Conservation (phyloP, 2,329 filamentous ascomycete species). For the Phialophora expanda region DNA sequence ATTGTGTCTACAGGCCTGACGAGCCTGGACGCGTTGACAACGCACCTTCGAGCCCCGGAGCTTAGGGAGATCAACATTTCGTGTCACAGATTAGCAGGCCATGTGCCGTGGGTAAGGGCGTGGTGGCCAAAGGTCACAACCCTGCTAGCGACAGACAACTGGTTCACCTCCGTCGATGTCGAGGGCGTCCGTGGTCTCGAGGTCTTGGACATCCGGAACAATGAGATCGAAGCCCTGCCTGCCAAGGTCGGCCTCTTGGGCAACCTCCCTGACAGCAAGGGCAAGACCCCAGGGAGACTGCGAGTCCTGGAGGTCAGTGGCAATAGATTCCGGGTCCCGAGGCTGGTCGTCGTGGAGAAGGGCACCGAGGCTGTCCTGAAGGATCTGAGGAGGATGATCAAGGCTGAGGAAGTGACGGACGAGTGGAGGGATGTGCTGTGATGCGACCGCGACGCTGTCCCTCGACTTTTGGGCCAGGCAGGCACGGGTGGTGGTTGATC, state of each 20-base stretch:
- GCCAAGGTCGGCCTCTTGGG: constrained; percentile 79
- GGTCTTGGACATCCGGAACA: constrained; percentile 79
- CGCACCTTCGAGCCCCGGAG: constrained; percentile 71
- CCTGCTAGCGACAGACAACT: constrained; percentile 79
- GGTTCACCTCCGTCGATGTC: constrained; percentile 72
- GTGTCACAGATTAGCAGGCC: constrained; percentile 74
- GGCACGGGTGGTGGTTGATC: background rate
- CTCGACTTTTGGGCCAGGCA: background rate
- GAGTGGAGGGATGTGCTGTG: constrained; percentile 37
- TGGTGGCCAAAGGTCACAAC: constrained; percentile 73
- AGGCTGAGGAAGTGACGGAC: constrained; percentile 52
- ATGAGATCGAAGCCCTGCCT: constrained; percentile 81
- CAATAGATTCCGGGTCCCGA: constrained; percentile 86
- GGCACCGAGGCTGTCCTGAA: constrained; percentile 83
- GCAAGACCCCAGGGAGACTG: constrained; percentile 59
- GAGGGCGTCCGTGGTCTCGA: constrained; percentile 75
- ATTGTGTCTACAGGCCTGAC: constrained; percentile 75
- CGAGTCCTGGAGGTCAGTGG: constrained; percentile 74
- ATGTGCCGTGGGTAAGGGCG: constrained; percentile 69
- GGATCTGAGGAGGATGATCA: constrained; percentile 79
- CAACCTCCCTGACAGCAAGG: constrained; percentile 52
- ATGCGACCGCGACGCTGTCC: background rate
- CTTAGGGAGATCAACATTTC: constrained; percentile 81
- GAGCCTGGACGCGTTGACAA: constrained; percentile 68
- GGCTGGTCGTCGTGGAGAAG: constrained; percentile 80